Conservation (phyloP, 805 yeast genomes). For the Pichia exigua region DNA sequence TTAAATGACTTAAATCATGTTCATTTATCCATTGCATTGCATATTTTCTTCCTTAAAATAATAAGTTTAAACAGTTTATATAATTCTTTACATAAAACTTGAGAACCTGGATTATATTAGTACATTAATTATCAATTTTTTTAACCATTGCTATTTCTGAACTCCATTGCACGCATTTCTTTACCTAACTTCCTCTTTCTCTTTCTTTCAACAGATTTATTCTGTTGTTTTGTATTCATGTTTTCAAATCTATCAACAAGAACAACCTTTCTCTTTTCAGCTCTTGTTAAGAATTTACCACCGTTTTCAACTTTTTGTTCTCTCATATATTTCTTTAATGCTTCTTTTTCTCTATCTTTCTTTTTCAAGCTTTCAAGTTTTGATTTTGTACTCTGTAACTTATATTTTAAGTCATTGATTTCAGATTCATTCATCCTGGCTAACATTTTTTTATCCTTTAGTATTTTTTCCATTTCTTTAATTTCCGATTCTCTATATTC, state of each 20-base stretch:
- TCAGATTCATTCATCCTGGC: conserved; percentile 38
- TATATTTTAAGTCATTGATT: conserved; percentile 42
- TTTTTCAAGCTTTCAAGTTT: conserved; percentile 61
- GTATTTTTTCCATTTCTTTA: conserved; percentile 43
- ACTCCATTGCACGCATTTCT: conserved; percentile 50
- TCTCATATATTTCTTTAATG: conserved; percentile 43
- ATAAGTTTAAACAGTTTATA: not conserved
- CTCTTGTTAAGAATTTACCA: conserved; percentile 53
- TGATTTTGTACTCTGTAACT: conserved; percentile 58
- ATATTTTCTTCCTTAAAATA: not conserved
- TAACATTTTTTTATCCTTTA: conserved; percentile 46
- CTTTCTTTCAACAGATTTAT: conserved; percentile 79
- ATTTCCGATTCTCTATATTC: conserved; percentile 77
- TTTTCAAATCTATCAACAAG: conserved; percentile 72
- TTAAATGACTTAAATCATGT: not conserved
- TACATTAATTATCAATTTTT: not conserved
- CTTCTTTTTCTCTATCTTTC: conserved; percentile 65
- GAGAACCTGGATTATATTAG: not conserved
- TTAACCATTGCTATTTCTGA: conserved; percentile 7
- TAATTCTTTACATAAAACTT: not conserved
- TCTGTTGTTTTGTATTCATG: conserved; percentile 66
- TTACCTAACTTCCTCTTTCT: conserved; percentile 78
- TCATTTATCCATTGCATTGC: not conserved
- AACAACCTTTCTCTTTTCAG: conserved; percentile 64
- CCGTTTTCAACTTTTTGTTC: conserved; percentile 41